Evolutionary conservation across 768 basidiomycete genomes (phyloP).

Genomic region (Leucosporidium scottii): DNA sequence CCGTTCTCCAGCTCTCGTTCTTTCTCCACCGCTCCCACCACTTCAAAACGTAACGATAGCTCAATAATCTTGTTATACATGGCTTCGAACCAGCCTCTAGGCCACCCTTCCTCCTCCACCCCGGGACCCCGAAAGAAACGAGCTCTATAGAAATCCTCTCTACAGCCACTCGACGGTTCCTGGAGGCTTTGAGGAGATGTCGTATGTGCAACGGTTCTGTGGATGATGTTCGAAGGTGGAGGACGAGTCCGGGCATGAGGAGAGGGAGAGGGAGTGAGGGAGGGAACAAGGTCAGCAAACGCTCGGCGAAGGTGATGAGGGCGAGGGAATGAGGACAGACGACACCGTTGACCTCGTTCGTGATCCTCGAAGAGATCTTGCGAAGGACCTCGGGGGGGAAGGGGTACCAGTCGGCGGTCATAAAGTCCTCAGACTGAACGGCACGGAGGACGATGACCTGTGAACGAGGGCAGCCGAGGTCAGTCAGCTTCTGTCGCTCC

Average conservation of each 20-base stretch:
- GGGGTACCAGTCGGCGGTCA: slow-evolving; percentile 99
- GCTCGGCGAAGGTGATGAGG: neutral
- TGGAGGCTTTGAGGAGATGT: slow-evolving; percentile 6
- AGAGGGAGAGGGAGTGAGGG: neutral
- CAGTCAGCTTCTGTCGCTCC: too few relatives aligned
- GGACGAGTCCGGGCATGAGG: neutral
- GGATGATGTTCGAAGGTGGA: neutral
- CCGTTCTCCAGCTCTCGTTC: too few relatives aligned
- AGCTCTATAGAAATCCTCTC: neutral
- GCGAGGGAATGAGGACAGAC: neutral
- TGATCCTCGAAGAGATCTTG: slow-evolving; percentile 90
- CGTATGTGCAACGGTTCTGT: slow-evolving; percentile 3
- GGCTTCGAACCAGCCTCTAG: too few relatives aligned
- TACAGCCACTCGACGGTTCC: slow-evolving; percentile 8
- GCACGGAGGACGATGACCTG: slow-evolving; percentile 90
- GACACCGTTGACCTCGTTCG: slow-evolving; percentile 69
- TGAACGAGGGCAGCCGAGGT: neutral
- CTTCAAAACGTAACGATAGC: too few relatives aligned
- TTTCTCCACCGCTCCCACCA: too few relatives aligned
- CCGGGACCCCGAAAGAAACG: too few relatives aligned
- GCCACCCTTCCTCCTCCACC: too few relatives aligned
- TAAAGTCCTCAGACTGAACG: slow-evolving; percentile 97
- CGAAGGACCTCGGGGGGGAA: slow-evolving; percentile 85
- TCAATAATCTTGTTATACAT: too few relatives aligned
- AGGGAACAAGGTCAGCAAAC: neutral